These are phyloP conservation scores for Pestalotiopsis sp. DNA, from an alignment of 2,329 filamentous ascomycete species.

Conservation along the genomic window DNA sequence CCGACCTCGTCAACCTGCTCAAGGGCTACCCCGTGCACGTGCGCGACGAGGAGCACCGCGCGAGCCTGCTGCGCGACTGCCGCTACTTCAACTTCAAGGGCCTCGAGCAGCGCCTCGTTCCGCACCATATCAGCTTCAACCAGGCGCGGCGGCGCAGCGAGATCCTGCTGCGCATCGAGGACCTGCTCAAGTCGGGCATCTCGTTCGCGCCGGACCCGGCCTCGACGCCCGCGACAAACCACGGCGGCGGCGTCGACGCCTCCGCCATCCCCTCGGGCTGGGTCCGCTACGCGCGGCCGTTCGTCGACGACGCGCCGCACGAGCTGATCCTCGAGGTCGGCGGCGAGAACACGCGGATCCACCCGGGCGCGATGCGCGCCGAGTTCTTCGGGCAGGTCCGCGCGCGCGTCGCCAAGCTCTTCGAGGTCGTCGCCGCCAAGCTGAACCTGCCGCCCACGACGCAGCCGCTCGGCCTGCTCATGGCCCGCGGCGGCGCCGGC, in stretches of 20 bases:
- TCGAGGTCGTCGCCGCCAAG: slow-evolving; percentile 82
- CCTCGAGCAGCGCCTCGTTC: slow-evolving; percentile 83
- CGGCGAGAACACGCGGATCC: slow-evolving; percentile 57
- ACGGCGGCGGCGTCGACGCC: slow-evolving; percentile 21
- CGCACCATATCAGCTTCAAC: slow-evolving; percentile 77
- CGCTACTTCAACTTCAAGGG: slow-evolving; percentile 93
- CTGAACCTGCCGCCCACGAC: slow-evolving; percentile 67
- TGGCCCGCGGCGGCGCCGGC: slow-evolving; percentile 64
- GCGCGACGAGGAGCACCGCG: slow-evolving; percentile 74
- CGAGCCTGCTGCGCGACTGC: slow-evolving; percentile 79
- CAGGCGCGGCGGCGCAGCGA: slow-evolving; percentile 68
- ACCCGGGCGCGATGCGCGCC: slow-evolving; percentile 52
- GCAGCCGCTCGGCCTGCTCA: slow-evolving; percentile 66
- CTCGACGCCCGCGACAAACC: not conserved
- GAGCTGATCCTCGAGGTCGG: slow-evolving; percentile 84
- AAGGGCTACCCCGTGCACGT: slow-evolving; percentile 84
- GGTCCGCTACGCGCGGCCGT: slow-evolving; percentile 83
- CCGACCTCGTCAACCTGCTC: slow-evolving; percentile 78
- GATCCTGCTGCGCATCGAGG: slow-evolving; percentile 79
- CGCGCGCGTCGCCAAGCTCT: slow-evolving; percentile 70
- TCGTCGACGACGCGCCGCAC: slow-evolving; percentile 72
- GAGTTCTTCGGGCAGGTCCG: slow-evolving; percentile 76
- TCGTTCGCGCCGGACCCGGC: slow-evolving; percentile 58
- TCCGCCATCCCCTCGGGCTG: slow-evolving; percentile 45
- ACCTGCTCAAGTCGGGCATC: slow-evolving; percentile 86